Base-by-base conservation (phyloP, 306 rosid species). In the Quercus aquifolioides region DNA sequence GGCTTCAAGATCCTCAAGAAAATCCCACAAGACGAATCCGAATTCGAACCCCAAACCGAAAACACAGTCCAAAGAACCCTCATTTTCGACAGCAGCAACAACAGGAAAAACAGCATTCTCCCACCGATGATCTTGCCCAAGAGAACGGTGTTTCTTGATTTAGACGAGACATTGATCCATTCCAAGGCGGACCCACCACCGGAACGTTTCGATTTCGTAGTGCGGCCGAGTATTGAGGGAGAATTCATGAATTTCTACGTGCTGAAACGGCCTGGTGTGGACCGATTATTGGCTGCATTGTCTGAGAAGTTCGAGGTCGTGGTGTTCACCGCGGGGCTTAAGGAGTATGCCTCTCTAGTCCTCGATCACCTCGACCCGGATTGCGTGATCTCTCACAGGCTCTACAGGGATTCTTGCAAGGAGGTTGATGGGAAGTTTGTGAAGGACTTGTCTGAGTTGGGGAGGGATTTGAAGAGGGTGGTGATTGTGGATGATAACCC, bases 401-500 rank as follows among this genome's bases (percentile, higher is more conserved):
- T 95, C 17, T 95, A 88, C 23, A 80, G 99, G 2, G 98, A 95
- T 41, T 84, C 98, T 55, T 95, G 99, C 69, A 85, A 80, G 38
- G 80, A 82, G 30, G 79, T 91, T 21, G 96, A 86, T 0, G 98
- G 97, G 79, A 91, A 77, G 87, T 86, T 85, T 1, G 97, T 95
- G 59, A 95, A 95, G 92, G 98, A 95, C 59, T 73, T 95, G 79
- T 65, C 89, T 0, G 81, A 75, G 1, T 54, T 82, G 69, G 98
- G 97, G 14, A 79, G 97, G 77, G 97, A 95, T 57, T 75, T 95
- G 84, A 81, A 81, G 17, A 82, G 85, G 20, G 94, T 81, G 4
- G 94, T 93, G 4, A 89, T 95, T 11, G 93, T 95, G 6, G 99
- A 95, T 19, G 99, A 95, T 19, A 95, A 95, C 74, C 99, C 99